Evolutionary conservation across 2,329 filamentous ascomycete species (phyloP), one percentile per base, ranked within the genome.

Genomic region (Exophiala mesophila): DNA sequence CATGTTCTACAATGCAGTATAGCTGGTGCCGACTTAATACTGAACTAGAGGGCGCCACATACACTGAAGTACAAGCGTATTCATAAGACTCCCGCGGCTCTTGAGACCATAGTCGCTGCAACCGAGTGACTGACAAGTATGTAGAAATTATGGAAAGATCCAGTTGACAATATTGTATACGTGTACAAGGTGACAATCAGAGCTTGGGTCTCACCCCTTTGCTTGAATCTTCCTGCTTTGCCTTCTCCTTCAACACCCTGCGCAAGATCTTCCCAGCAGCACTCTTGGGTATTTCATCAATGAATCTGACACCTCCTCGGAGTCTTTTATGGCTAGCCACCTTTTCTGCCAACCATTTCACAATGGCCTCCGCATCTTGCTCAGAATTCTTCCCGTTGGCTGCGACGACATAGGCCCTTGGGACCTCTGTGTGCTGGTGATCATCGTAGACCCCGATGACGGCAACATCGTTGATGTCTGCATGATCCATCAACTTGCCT

Each of bases 231-330:
- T 63, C 64, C 35, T 63, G 60, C 56, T 68, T 66, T 6, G 65
- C 67, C 46, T 61, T 57, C 31, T 65, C 63, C 57, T 70, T 71
- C 47, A 71, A 52, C 39, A 70, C 23, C 30, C 68, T 59, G 26
- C 68, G 59, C 39, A 72, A 47, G 31, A 72, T 73, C 63, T 73
- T 73, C 5, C 70, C 70, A 28, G 66, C 66, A 4, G 61, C 62
- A 38, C 55, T 57, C 42, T 55, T 56, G 18, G 56, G 56, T 18
- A 59, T 49, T 35, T 55, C 53, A n/a, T 59, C 54, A 24, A 59
- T 44, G 31, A 57, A 59, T 12, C 53, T 36, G 59, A 64, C 19
- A 65, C 63, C 63, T n/a, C 63, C 64, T 34, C 62, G 49, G 13
- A 67, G 45, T 42, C 54, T 50, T 45, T 67, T 66, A 42, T 64